phyloP scores from a whole-genome alignment of 1,284 basidiomycete species.

The Filobasidium uniguttulatum region DNA sequence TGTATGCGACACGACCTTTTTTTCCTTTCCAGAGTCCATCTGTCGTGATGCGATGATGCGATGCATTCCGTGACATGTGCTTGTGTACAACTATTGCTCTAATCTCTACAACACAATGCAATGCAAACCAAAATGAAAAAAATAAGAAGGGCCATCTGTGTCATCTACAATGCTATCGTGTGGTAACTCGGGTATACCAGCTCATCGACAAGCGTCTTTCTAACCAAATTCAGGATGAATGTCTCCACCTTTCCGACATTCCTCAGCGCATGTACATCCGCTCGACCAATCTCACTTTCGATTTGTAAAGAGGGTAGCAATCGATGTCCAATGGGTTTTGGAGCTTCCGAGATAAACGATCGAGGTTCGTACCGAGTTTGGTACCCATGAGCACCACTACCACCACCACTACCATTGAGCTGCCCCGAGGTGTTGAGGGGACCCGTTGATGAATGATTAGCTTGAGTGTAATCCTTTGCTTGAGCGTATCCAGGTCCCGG shows the following conservation, averaged over 20 bases:
- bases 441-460: too few relatives aligned
- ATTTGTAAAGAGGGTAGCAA: slow-evolving; percentile 84
- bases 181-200: slow-evolving; percentile 89
- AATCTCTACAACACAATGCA: too few relatives aligned
- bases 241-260: slow-evolving; percentile 94
- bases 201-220: slow-evolving; percentile 87
- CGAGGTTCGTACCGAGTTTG: neutral
- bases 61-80: too few relatives aligned
- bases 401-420: too few relatives aligned
- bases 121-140: too few relatives aligned
- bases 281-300: slow-evolving; percentile 91
- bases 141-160: too few relatives aligned
- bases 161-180: slow-evolving; percentile 45
- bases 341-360: slow-evolving; percentile 12
- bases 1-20: too few relatives aligned
- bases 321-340: slow-evolving; percentile 54
- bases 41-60: too few relatives aligned
- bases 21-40: too few relatives aligned
- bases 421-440: too few relatives aligned
- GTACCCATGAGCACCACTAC: neutral
- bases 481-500: neutral
- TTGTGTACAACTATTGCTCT: too few relatives aligned
- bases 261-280: slow-evolving; percentile 87
- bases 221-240: slow-evolving; percentile 86
- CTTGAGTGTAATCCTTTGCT: too few relatives aligned